These are phyloP conservation scores for Lactarius hatsudake DNA, from an alignment of 768 basidiomycete species.

Conservation along the genomic window DNA sequence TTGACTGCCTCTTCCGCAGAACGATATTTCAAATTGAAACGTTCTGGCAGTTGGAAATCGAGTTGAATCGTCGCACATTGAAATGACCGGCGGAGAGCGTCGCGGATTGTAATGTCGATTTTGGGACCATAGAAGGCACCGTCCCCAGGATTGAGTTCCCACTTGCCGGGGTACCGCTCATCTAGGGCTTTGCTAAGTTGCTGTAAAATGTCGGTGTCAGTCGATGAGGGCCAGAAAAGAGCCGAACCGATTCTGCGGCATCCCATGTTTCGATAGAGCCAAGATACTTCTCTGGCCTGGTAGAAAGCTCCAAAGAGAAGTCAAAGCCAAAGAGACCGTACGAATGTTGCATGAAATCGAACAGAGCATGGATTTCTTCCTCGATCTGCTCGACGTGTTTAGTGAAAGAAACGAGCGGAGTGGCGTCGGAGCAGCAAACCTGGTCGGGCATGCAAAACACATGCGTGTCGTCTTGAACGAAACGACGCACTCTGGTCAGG, in stretches of 20 bases:
- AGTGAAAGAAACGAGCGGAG: background rate
- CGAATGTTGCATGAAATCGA: conserved; percentile 92
- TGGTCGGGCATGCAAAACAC: conserved; percentile 96
- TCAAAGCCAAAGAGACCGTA: conserved; percentile 95
- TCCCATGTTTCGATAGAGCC: conserved; percentile 91
- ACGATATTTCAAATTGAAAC: conserved; percentile 93
- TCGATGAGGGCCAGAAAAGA: background rate
- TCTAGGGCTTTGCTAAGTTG: conserved; percentile 85
- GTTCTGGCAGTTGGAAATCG: conserved; percentile 96
- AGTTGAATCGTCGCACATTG: conserved; percentile 99
- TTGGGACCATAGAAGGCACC: conserved; percentile 99
- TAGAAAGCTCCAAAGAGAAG: conserved; percentile 91
- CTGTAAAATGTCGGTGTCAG: conserved; percentile 37
- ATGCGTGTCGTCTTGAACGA: conserved; percentile 98
- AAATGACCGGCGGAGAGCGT: conserved; percentile 89
- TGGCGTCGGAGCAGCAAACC: conserved; percentile 38
- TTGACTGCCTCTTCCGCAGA: conserved; percentile 67
- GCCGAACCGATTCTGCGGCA: conserved; percentile 71
- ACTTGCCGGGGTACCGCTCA: conserved; percentile 80
- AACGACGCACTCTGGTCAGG: conserved; percentile 87
- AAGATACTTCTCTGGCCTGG: conserved; percentile 91
- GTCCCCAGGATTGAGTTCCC: conserved; percentile 93
- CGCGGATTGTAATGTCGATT: conserved; percentile 95
- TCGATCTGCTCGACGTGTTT: conserved; percentile 54
- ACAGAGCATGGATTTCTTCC: conserved; percentile 79